Base-by-base conservation (phyloP, 352 stramenopile genomes). In the Elongisporangium anandrum region DNA sequence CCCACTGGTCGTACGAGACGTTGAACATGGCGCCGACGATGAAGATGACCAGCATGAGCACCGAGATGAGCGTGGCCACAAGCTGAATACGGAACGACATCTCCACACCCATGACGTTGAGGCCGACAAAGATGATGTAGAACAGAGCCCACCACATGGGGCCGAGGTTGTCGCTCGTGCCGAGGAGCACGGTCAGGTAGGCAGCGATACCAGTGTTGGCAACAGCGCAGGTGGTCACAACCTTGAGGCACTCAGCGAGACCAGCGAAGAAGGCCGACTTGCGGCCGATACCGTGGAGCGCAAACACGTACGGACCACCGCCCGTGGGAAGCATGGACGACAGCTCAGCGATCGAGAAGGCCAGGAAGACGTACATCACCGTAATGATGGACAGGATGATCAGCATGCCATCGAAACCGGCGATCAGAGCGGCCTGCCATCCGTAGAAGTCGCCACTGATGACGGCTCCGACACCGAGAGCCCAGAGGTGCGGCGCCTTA, bases 81-180 rank as follows among this genome's bases (percentile, higher is more conserved):
- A 79, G 61, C 57, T 87, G 77, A 16, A 85, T 74, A 22, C 77
- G 77, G 73, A 87, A 87, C n/a, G 74, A 83, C 63, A 87, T 73
- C 49, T 82, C 77, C 15, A 87, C 62, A 34, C 77, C 77, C 52
- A 75, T 63, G 54, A 85, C 55, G 56, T 87, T 87, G 39, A 87
- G 73, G 16, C 60, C 61, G 16, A 80, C 72, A 54, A 87, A 87
- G 19, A 87, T 50, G 19, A 85, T 49, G 64, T 83, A 85, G 59
- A 81, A 85, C 16, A 77, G 34, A 52, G 72, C 57, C 75, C 75
- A 87, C 77, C 75, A 85, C 39, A 85, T 61, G 4, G 72, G 69
- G 9, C 64, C 66, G 20, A 68, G 75, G 50, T 72, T 61, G 2
- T 64, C 50, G 55, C 60, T 73, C 21, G 83, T 53, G 4, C 64